phyloP scores from a whole-genome alignment of 306 rosid genomes.

The Myrica gale region DNA sequence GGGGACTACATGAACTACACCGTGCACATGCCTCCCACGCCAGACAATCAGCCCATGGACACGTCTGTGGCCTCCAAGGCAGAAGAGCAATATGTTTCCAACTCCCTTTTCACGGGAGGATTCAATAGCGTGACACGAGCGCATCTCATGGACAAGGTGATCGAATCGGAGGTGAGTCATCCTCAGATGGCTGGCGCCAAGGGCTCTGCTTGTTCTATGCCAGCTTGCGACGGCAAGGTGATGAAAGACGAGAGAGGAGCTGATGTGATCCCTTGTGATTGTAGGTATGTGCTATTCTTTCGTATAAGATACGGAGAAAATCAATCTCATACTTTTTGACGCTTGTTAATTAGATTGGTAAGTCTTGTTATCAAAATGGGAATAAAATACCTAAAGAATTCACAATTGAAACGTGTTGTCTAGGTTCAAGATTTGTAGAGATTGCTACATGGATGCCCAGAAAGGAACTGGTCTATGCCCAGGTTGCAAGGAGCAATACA shows the following conservation, averaged over 20 bases:
- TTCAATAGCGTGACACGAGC: constrained; percentile 89
- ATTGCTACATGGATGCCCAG: constrained; percentile 75
- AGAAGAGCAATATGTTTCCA: constrained; percentile 83
- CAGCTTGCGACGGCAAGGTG: constrained; percentile 76
- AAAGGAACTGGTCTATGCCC: constrained; percentile 70
- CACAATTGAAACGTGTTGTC: neutral
- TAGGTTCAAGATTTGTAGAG: constrained; percentile 91
- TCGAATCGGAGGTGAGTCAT: constrained; percentile 78
- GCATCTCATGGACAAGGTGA: constrained; percentile 89
- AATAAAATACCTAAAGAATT: neutral
- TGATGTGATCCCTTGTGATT: constrained; percentile 78
- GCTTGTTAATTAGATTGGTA: neutral
- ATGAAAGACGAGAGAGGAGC: constrained; percentile 90
- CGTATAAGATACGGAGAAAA: neutral
- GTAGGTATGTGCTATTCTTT: constrained; percentile 52
- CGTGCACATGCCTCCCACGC: constrained; percentile 86
- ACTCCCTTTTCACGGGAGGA: constrained; percentile 82
- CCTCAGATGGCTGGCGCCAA: constrained; percentile 97
- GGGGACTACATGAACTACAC: constrained; percentile 84
- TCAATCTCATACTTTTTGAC: neutral
- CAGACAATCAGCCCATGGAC: constrained; percentile 84
- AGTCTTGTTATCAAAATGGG: neutral
- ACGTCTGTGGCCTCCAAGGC: constrained; percentile 73
- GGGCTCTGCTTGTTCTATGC: constrained; percentile 73
- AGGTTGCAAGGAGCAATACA: constrained; percentile 84